Evolutionary conservation across 2,329 filamentous ascomycete genomes (phyloP).

Genomic region (Knufia fluminis): DNA sequence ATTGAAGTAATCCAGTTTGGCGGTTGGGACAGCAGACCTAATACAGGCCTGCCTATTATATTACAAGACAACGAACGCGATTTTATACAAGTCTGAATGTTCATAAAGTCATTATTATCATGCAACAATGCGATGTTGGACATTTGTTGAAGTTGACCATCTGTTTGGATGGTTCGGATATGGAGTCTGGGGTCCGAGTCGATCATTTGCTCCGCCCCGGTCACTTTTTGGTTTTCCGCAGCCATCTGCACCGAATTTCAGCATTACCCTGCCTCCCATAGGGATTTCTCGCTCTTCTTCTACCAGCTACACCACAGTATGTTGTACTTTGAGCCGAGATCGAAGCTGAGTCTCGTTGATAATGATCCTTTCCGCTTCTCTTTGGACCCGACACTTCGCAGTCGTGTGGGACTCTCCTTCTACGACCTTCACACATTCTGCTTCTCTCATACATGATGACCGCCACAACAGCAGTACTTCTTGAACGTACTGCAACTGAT

Average conservation of each 20-base stretch:
- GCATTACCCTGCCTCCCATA: no score
- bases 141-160: background rate
- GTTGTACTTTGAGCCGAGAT: no score
- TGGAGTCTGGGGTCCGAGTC: background rate
- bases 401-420: no score
- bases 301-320: no score
- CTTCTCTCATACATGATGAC: no score
- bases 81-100: background rate
- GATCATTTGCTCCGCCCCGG: background rate
- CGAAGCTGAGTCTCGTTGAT: no score
- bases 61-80: background rate
- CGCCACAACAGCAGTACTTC: slow-evolving; percentile 45
- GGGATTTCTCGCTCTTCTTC: no score
- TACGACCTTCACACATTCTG: no score
- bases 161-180: no score
- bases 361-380: no score
- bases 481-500: slow-evolving; percentile 49
- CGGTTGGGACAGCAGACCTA: slow-evolving; percentile 4
- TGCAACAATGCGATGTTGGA: background rate
- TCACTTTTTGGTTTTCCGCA: background rate
- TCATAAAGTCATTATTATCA: background rate
- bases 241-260: no score
- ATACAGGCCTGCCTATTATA: background rate
- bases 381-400: no score
- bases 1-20: slow-evolving; percentile 24